Base-by-base conservation (phyloP, 2,329 filamentous ascomycete genomes). In the Aureobasidium melanogenum region DNA sequence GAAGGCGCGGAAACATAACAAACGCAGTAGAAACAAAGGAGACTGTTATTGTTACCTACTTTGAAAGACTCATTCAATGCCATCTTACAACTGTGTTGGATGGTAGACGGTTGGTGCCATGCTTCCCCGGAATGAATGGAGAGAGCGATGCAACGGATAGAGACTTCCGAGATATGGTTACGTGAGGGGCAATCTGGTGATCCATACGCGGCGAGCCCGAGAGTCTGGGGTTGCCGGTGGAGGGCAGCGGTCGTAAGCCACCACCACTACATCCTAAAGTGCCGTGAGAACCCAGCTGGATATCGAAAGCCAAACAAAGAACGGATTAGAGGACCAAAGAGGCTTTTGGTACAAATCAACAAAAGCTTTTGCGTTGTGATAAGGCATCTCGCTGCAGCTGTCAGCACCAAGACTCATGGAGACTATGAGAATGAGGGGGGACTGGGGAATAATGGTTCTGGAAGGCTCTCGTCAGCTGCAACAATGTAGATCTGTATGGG, bases 391-490 rank as follows among this genome's bases (percentile, higher is more conserved):
- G 15, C 32, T 38, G 22, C 22, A 41, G 36, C 50, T 39, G 50
- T 41, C 50, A 54, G 36, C 48, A 51, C 22, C 36, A 24, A 34
- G 28, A 19, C 17, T 32, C 15, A 17, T 24, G 36, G 51, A 41
- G 36, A 22, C 22, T 24, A 22, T 36, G 32, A 36, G 32, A 14
- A 15, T 12, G 12, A 15, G 24, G 51, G 28, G 51, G 30, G 51
- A n/a, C 51, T 41, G 38, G 26, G 50, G 52, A n/a, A 41, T 34
- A 5, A 14, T 28, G 38, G 52, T 56, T 56, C 52, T 56, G 52
- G 52, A 56, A 44, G 52, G 39, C 50, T 54, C 52, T 56, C 28
- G 52, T 56, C 52, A 56, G 52, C 52, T 56, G 52, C 52, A 44
- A 34, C 39, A 56, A 54, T 44, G 52, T 34, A 43, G 52, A 56